Base-by-base conservation (phyloP, 257 asterid species). In the Nemophila menziesii region DNA sequence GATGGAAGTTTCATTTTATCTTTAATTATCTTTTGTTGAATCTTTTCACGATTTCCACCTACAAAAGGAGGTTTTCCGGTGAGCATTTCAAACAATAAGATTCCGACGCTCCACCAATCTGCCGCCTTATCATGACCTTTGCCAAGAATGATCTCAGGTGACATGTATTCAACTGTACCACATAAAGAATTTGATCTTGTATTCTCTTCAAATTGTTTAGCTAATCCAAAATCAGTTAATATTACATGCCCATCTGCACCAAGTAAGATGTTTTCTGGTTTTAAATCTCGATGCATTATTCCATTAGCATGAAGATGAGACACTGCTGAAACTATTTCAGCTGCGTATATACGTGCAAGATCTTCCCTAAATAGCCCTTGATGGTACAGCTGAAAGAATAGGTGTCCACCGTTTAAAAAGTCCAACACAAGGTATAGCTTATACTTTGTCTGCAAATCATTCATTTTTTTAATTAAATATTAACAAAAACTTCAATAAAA, bases 41-140 rank as follows among this genome's bases (percentile, higher is more conserved):
- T 34, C 39, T 34, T 34, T 4, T 34, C 14, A 3, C 11, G 39
- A 8, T 34, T 34, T 34, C 39, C 39, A 2, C 39, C 39, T 10
- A 5, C 46, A 43, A 56, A 56, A 45, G 61, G 61, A 37, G 55
- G 47, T 54, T 56, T 46, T 13, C 62, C 62, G 0, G 62, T 56
- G 24, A 56, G 61, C 62, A 56, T 56, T 54, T 56, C 62, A 56
- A 45, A 56, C 54, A 46, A 46, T 48, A 51, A 44, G 44, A 59
- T 59, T 44, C 65, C 65, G 16, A 55, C 81, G 63, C 86, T 76
- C 86, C 86, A 76, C 86, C 86, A 76, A 46, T 76, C 81, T 8
- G 86, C 81, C 44, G 81, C 78, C 74, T 69, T 73, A 54, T 77
- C 77, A 48, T 77, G 86, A 52, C 86, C 86, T 62, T 70, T 77